These are phyloP conservation scores for Monosporascus sp. DNA, from an alignment of 2,329 filamentous ascomycete species.

Conservation along the genomic window DNA sequence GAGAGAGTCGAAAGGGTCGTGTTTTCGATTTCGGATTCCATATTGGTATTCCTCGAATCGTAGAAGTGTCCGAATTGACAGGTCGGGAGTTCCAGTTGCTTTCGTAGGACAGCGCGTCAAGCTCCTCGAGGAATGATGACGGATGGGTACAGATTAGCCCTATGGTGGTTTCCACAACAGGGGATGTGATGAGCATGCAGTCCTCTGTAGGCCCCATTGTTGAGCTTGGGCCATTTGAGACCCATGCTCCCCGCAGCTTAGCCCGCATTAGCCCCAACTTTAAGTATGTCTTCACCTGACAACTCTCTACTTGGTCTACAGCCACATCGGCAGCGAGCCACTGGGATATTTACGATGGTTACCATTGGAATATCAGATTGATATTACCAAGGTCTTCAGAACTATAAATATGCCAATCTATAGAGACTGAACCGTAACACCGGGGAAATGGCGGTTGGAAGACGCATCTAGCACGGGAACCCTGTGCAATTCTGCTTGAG, in stretches of 20 bases:
- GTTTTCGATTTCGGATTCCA: conserved; percentile 37
- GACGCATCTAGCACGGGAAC: no score
- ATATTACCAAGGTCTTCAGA: no score
- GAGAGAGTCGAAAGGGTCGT: conserved; percentile 51
- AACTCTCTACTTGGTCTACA: no score
- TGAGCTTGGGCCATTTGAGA: not conserved
- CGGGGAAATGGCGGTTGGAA: no score
- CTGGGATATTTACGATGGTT: no score
- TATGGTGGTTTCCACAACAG: not conserved
- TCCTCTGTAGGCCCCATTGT: not conserved
- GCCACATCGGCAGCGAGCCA: no score
- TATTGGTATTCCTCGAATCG: not conserved
- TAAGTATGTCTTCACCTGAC: not conserved
- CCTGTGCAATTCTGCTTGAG: no score
- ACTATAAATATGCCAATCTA: no score
- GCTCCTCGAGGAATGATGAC: no score
- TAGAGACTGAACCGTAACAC: no score
- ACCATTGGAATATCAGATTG: no score
- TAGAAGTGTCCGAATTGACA: not conserved
- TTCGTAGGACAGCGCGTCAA: not conserved
- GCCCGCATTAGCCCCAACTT: not conserved
- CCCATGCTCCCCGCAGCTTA: not conserved
- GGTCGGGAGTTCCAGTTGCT: not conserved
- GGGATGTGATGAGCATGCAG: not conserved
- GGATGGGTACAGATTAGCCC: not conserved